Percentiles rank a stretch among this genome's conserved stretches.
phyloP scores from a whole-genome alignment of 225 moss, liverwort and hornwort genomes.

The Lunularia cruciata region DNA sequence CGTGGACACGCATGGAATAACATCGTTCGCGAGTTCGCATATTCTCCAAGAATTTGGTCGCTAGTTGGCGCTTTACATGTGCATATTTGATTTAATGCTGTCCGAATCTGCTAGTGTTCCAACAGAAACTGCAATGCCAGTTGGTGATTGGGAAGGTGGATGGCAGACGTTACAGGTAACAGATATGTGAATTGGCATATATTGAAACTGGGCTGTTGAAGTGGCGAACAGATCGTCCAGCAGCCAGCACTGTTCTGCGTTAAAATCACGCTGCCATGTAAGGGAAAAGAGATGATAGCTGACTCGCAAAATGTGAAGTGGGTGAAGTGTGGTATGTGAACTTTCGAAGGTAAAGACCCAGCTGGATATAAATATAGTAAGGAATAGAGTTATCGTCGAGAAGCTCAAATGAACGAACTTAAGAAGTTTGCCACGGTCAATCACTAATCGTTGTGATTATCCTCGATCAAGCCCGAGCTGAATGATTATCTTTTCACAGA shows the following conservation, averaged over 20 bases:
- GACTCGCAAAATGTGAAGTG: not conserved
- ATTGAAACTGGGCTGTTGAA: too few species aligned
- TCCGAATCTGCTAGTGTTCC: too few species aligned
- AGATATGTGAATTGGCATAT: not conserved
- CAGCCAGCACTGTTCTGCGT: too few species aligned
- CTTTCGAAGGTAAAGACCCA: not conserved
- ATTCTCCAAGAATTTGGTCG: too few species aligned
- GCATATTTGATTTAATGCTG: too few species aligned
- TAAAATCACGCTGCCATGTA: too few species aligned
- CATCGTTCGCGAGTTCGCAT: too few species aligned
- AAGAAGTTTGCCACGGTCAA: not conserved
- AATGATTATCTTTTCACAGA: slow-evolving; percentile 12
- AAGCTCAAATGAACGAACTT: not conserved
- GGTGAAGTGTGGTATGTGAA: too few species aligned
- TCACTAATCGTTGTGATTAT: not conserved
- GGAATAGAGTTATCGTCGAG: not conserved
- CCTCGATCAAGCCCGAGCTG: not conserved
- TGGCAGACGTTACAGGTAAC: not conserved
- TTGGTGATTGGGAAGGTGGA: not conserved
- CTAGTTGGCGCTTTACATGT: too few species aligned
- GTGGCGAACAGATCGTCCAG: too few species aligned
- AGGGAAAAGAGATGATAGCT: not conserved
- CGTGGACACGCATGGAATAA: too few species aligned
- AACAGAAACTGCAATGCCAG: not conserved
- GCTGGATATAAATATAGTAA: not conserved